These are phyloP conservation scores for Poronia punctata DNA, from an alignment of 495 filamentous ascomycete species.

Conservation along the genomic window DNA sequence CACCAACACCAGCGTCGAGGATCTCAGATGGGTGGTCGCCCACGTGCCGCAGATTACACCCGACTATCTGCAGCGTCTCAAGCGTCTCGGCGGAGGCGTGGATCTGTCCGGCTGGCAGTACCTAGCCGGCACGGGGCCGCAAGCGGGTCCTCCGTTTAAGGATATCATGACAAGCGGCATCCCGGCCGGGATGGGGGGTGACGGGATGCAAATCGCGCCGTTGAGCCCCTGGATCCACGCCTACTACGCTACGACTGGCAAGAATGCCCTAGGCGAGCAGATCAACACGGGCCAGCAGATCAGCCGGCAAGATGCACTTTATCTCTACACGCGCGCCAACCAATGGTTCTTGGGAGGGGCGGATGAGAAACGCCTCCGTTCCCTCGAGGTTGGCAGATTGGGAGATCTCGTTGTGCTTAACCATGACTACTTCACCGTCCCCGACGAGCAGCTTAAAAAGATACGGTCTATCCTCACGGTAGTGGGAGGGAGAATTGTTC, in stretches of 20 bases:
- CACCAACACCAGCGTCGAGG: constrained; percentile 3
- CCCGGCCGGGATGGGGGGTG: constrained; percentile 18
- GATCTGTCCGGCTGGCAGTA: constrained; percentile 22
- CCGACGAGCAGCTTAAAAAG: constrained; percentile 17
- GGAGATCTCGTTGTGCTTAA: constrained; percentile 23
- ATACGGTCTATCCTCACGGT: constrained; percentile 18
- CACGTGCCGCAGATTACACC: constrained; percentile 23
- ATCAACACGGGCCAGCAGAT: constrained; percentile 19
- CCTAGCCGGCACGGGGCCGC: constrained; percentile 14
- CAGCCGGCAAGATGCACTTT: constrained; percentile 15
- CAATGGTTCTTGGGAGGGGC: constrained; percentile 24
- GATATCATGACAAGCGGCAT: constrained; percentile 20
- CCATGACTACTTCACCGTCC: constrained; percentile 19
- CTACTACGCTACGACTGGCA: constrained; percentile 25
- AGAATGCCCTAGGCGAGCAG: constrained; percentile 18
- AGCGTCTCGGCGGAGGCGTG: constrained; percentile 21
- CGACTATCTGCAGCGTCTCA: constrained; percentile 17
- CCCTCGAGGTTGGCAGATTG: constrained; percentile 19
- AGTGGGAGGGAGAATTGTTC: constrained; percentile 17
- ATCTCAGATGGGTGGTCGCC: constrained; percentile 21
- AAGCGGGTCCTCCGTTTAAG: constrained; percentile 20
- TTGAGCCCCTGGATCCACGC: constrained; percentile 22
- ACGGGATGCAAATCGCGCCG: constrained; percentile 26
- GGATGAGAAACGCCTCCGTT: constrained; percentile 17
- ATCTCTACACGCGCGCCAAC: constrained; percentile 19